Evolutionary conservation across 495 filamentous ascomycete species (phyloP), one percentile per base, ranked within the genome.

Genomic region (Hypoxylon fragiforme): DNA sequence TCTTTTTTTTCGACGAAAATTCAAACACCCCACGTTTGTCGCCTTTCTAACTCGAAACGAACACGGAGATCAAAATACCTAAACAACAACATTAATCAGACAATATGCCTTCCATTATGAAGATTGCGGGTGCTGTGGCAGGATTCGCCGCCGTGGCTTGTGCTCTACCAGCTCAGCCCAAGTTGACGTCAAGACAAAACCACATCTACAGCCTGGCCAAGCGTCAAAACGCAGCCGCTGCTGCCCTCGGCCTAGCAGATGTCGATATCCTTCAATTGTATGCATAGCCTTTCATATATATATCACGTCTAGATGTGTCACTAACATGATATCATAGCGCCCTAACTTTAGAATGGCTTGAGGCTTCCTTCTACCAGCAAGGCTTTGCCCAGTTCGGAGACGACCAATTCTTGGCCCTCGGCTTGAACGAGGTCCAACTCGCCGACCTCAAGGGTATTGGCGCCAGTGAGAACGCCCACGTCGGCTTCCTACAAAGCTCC

Each of bases 251-350:
- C 18, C 64, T 88, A 44, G 74, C 70, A 12, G 85, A 88, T 67
- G 63, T 85, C 38, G 84, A 87, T 63, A 87, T 88, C 52, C 77
- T 88, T 14, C 81, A 88, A 78, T 88, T 88, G 85, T 88, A 76
- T 67, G 82, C 57, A 9, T 14, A 30, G 15, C 26, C 31, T 30
- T 31, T 44, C 21, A n/a, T 18, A 15, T 8, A 14, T 19, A 30
- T 37, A 3, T 3, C n/a, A n/a, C n/a, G n/a, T 37, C 12, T 44
- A 16, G 11, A 19, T 28, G 47, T 12, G 15, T 26, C 32, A 22
- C 52, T 63, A 46, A 70, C n/a, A n/a, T 59, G 44, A 50, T 38
- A 13, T 8, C 15, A 36, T 51, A 85, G 82, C 57, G 84, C 84
- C 48, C 72, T 87, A 47, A 86, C 84, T 9, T 70, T 85, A 14